Base-by-base conservation (phyloP, 2,329 filamentous ascomycete genomes). In the Penicillium verrucosum region DNA sequence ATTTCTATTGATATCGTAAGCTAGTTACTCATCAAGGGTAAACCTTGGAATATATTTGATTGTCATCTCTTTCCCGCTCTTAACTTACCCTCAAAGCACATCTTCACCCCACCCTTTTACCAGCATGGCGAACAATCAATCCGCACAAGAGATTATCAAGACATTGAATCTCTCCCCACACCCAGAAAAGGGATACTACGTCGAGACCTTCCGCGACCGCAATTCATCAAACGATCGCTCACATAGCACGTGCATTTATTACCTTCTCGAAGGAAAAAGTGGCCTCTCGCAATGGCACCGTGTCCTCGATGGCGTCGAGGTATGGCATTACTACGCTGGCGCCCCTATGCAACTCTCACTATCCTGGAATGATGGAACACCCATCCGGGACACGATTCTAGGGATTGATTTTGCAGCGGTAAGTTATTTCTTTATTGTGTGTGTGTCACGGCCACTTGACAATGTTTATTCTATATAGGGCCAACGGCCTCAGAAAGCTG, bases 261-360 rank as follows among this genome's bases (percentile, higher is more conserved):
- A 82, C 61, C 74, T 82, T 0, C 76, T 83, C 5, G 76, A 82
- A 52, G 77, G 78, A 34, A 59, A 68, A 8, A 67, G 60, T 1
- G 75, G 77, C 0, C 60, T 73, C 18, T 83, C 81, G 4, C 65
- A 75, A 56, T 83, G 80, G 81, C 81, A 83, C 66, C 77, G 78
- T 51, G 75, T 80, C 11, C 11, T 59, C 3, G 78, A 81, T 54
- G 76, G 77, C 3, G 77, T 69, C 37, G 79, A 83, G 63, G 67
- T 80, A 9, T 83, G 81, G 81, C 81, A 83, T 62, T 76, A 80
- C 69, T 82, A 82, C 49, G 80, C 78, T 9, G 81, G 81, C 5
- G 79, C 81, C 7, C 80, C 80, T 1, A 64, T 83, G 47, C 73
- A 66, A 11, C 66, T 82, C 10, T 78, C 74, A 2, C 68, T 82